Conservation (phyloP, 257 asterid genomes). For the Parsonsia alboflavescens region DNA sequence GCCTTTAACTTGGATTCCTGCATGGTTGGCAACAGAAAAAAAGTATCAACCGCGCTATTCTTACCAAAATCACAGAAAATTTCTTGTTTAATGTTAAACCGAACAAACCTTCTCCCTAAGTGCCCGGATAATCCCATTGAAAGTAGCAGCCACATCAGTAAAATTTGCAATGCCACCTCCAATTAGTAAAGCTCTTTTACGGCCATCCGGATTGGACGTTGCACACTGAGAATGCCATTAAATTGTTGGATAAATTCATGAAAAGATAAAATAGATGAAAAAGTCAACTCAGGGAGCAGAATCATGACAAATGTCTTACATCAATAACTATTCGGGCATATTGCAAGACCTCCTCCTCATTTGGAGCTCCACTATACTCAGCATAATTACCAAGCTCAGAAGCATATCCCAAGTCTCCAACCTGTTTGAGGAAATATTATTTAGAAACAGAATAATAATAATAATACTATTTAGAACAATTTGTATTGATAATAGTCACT, state of each 20-base stretch:
- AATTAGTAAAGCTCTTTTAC: slow-evolving; percentile 79
- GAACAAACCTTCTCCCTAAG: slow-evolving; percentile 73
- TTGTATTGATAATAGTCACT: neutral
- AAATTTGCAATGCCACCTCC: slow-evolving; percentile 96
- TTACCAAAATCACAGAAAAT: neutral
- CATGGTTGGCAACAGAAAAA: slow-evolving; percentile 6
- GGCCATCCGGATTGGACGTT: slow-evolving; percentile 87
- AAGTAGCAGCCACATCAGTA: slow-evolving; percentile 90
- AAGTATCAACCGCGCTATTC: neutral
- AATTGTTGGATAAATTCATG: slow-evolving; percentile 1
- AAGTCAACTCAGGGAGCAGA: neutral
- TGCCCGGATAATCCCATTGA: slow-evolving; percentile 82
- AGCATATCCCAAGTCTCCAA: slow-evolving; percentile 89
- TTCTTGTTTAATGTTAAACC: neutral
- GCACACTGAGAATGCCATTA: slow-evolving; percentile 55
- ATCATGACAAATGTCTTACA: slow-evolving; percentile 43
- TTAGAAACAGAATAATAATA: neutral
- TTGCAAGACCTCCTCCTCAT: slow-evolving; percentile 89
- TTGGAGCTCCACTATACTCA: slow-evolving; percentile 97
- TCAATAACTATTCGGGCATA: slow-evolving; percentile 90
- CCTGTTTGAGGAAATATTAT: slow-evolving; percentile 29
- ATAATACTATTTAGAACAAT: too few relatives aligned
- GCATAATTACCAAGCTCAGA: slow-evolving; percentile 96
- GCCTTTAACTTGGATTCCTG: slow-evolving; percentile 77
- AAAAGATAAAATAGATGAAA: slow-evolving; percentile 8